Base-by-base conservation (phyloP, 305 asterid species). In the Euphrasia arctica region DNA sequence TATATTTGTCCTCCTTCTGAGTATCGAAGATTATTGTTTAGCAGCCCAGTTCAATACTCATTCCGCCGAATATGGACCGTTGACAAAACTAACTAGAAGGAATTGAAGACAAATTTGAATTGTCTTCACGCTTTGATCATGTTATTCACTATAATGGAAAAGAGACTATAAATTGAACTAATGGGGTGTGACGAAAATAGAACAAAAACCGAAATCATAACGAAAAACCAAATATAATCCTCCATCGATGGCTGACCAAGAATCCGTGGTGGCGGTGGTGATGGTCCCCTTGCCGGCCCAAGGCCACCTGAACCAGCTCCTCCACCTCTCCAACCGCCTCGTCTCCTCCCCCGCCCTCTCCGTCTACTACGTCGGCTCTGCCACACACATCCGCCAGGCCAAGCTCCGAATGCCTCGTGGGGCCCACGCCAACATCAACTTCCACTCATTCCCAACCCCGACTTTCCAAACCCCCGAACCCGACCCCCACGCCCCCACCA, bases 221-320 rank as follows among this genome's bases (percentile, higher is more conserved):
- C 22, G 22, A 18, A 18, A 18, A 18, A 18, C 22, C 22, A 18
- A 18, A 18, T 18, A 18, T 18, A 18, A 1, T 18, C 22, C 22
- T 1, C 22, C 22, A 18, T 18, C 22, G 36, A 51, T 51, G 58
- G 58, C 34, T 32, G 12, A 25, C n/a, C 56, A 22, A 18, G 12
- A 51, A 51, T 22, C 57, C 29, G 29, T 54, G 59, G 70, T 75
- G 0, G 83, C 68, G 18, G 75, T 75, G 34, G 80, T 82, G 10
- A 71, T 77, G 80, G 71, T 79, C 60, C 82, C 85, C 6, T 62
- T 80, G 28, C 85, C 85, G 57, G 83, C 79, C 18, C 85, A 82
- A 11, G 80, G 85, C 68, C 80, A 80, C 72, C 85, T 77, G 45
- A 80, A 77, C 75, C 85, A 77, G 71, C 76, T 80, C 66, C 85